phyloP scores from a whole-genome alignment of 805 yeast genomes.

The Cyberlindnera xylosilytica region DNA sequence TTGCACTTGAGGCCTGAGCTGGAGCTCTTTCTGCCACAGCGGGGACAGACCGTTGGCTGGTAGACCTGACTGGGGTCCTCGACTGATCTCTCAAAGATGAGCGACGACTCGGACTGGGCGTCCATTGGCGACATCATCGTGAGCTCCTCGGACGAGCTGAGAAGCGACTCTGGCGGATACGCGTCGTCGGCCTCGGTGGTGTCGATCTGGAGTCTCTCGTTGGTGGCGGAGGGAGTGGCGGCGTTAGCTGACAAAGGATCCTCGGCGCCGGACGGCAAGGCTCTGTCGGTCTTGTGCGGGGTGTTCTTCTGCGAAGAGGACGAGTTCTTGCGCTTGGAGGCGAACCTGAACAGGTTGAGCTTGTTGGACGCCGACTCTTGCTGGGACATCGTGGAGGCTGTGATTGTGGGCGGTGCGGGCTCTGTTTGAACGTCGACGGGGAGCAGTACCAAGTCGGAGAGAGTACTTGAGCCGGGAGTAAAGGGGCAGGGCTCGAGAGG shows the following conservation, averaged over 20 bases:
- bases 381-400: slow-evolving; percentile 1
- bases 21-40: slow-evolving; percentile 25
- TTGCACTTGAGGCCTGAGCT: slow-evolving; percentile 21
- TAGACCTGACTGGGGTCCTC: slow-evolving; percentile 47
- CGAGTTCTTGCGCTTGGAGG: slow-evolving; percentile 10
- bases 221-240: slow-evolving; percentile 10
- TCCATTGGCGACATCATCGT: slow-evolving; percentile 9
- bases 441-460: background rate
- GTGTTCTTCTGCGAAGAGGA: background rate
- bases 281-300: slow-evolving; percentile 4
- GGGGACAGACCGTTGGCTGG: slow-evolving; percentile 26
- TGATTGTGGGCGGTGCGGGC: background rate
- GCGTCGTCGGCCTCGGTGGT: slow-evolving; percentile 18
- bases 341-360: slow-evolving; percentile 16
- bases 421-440: too few species aligned
- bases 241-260: slow-evolving; percentile 12
- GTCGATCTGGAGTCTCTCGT: slow-evolving; percentile 13
- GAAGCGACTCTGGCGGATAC: slow-evolving; percentile 19
- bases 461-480: too few species aligned
- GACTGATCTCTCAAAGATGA: slow-evolving; percentile 65
- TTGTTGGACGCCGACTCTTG: slow-evolving; percentile 6
- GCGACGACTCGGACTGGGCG: slow-evolving; percentile 31
- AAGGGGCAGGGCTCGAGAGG: too few species aligned
- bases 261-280: slow-evolving; percentile 5
- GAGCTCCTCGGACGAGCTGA: slow-evolving; percentile 7